A percentile compares a stretch with the other conserved stretches of the same genome.
Evolutionary conservation across 2,329 filamentous ascomycete species (phyloP).

Genomic region (Calonectria crousiana): DNA sequence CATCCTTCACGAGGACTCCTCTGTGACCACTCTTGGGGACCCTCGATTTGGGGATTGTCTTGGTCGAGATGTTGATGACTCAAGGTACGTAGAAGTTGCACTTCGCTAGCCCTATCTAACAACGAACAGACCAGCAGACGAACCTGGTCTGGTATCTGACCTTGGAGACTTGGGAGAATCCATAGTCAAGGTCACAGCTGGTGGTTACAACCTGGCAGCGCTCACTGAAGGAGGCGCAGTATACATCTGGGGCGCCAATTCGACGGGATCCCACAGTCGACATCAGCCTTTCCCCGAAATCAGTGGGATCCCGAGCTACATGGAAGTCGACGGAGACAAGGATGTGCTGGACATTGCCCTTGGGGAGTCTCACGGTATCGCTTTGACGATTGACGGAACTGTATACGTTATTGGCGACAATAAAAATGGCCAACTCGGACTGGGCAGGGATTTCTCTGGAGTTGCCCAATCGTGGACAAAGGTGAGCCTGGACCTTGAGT

Average conservation of each 20-base stretch:
- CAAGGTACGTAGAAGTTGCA: conserved; percentile 46
- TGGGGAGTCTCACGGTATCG: conserved; percentile 70
- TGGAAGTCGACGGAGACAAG: conserved; percentile 58
- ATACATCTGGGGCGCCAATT: conserved; percentile 69
- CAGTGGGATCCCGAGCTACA: conserved; percentile 54
- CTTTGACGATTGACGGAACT: conserved; percentile 60
- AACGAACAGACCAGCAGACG: conserved; percentile 55
- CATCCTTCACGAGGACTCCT: conserved; percentile 57
- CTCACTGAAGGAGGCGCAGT: conserved; percentile 68
- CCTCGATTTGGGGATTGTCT: conserved; percentile 68
- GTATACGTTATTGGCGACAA: conserved; percentile 71
- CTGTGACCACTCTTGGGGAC: conserved; percentile 69
- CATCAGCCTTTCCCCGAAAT: conserved; percentile 49
- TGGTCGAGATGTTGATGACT: conserved; percentile 59
- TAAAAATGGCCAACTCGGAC: conserved; percentile 69
- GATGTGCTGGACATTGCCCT: conserved; percentile 70
- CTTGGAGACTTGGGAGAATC: conserved; percentile 64
- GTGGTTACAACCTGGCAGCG: conserved; percentile 69
- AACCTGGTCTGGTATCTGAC: conserved; percentile 60
- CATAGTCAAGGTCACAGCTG: conserved; percentile 66
- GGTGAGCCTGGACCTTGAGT: conserved; percentile 44
- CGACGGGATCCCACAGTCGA: conserved; percentile 44
- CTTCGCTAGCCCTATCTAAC: conserved; percentile 19
- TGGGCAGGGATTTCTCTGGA: conserved; percentile 41
- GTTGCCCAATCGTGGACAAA: conserved; percentile 52